Evolutionary conservation across 108 stramenopile genomes (phyloP), one percentile per base, ranked within the genome.

Genomic region (Pseudonitzschia delicatissima): DNA sequence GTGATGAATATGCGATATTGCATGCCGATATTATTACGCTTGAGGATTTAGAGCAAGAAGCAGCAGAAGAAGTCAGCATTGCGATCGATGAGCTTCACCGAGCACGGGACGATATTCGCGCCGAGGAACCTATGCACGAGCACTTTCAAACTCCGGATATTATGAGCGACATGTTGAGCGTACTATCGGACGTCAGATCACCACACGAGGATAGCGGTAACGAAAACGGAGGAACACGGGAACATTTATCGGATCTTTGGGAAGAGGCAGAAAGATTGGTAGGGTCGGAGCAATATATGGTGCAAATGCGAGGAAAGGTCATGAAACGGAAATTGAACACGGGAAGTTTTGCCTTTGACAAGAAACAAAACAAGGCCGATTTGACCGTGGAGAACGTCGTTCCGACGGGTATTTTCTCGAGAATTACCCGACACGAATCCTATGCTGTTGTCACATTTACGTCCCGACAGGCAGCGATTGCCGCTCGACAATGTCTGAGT

Each of bases 381-480:
- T n/a, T n/a, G n/a, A n/a, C 31, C 13, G 31, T 33, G 29, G 53
- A 34, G 53, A 55, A 55, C 11, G 28, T 33, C 0, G 12, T 55
- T 55, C 53, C 53, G 3, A 33, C 26, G 11, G 53, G 53, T 12
- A 27, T 55, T 55, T 23, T 26, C 1, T 61, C 60, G 3, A 21
- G 39, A 21, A 61, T 61, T n/a, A 35, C 21, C 39, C 23, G 40
- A 9, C 20, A 35, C 23, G 60, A 61, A 35, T 87, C 88, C 5
- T 94, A 90, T 78, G 88, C 88, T 6, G 90, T 94, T 49, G 88
- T 94, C 0, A 94, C 93, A 4, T 73, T 73, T 40, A 88, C 87
- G 12, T 85, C 83, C n/a, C 76, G 93, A 21, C 93, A 94, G 73
- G 93, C 93, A 33, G 88, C 93, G 0, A 78, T 89, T 39, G 84